A percentile compares a stretch with the other conserved stretches of the same genome.
Conservation (phyloP, 257 asterid genomes). For the Anisodus acutangulus region DNA sequence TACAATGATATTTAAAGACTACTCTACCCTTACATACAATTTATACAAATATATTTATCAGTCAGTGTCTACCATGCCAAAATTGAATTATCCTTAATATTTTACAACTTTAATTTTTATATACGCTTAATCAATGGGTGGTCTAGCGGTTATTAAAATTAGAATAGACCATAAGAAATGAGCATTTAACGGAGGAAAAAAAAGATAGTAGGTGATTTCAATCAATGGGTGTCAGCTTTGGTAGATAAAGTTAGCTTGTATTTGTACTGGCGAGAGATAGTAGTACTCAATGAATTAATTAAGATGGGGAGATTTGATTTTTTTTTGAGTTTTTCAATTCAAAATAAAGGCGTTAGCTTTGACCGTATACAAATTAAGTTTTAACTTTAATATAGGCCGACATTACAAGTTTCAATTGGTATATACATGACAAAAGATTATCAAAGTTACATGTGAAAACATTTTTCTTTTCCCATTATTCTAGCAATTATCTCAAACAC, state of each 20-base stretch:
- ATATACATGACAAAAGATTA: neutral
- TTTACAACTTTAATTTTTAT: neutral
- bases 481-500: neutral
- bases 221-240: neutral
- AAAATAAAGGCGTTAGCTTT: too few relatives aligned
- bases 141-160: neutral
- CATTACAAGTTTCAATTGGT: neutral
- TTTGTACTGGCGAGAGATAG: neutral
- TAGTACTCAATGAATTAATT: neutral
- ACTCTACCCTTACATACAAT: too few relatives aligned
- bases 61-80: neutral
- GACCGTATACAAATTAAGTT: too few relatives aligned
- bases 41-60: neutral
- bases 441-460: neutral
- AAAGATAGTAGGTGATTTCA: neutral
- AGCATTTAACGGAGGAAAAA: neutral
- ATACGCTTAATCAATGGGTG: neutral
- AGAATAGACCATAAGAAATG: neutral
- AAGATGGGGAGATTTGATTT: too few relatives aligned
- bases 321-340: too few relatives aligned
- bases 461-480: slow-evolving; percentile 7
- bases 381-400: too few relatives aligned
- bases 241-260: neutral
- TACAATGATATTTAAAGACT: too few relatives aligned
- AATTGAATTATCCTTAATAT: too few relatives aligned